Percentiles rank a stretch among this genome's conserved stretches.
Evolutionary conservation across 2,329 filamentous ascomycete genomes (phyloP).

Genomic region (Annulohypoxylon truncatum): DNA sequence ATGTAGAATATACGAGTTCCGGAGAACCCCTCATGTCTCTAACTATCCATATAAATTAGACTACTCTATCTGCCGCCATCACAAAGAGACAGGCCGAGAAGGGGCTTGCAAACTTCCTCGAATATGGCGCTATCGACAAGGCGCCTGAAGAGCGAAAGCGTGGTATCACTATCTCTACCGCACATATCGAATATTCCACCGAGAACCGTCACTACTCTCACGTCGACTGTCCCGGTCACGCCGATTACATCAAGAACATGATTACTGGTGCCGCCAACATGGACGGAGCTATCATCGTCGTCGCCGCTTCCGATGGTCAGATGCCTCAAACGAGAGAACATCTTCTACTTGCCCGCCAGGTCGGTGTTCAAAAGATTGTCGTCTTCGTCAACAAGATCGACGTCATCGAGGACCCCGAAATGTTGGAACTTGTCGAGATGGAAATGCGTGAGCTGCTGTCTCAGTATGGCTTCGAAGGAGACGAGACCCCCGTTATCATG

Average conservation of each 20-base stretch:
- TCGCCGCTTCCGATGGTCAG: conserved; percentile 97
- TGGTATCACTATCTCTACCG: conserved; percentile 99
- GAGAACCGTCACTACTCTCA: conserved; percentile 96
- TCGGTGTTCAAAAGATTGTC: conserved; percentile 97
- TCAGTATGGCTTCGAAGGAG: conserved; percentile 96
- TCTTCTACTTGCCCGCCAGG: conserved; percentile 95
- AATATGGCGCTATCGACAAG: conserved; percentile 98
- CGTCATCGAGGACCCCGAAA: conserved; percentile 95
- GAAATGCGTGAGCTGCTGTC: conserved; percentile 98
- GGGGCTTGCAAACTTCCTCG: conserved; percentile 92
- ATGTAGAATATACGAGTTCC: neutral
- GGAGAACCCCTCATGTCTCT: conserved; percentile 38
- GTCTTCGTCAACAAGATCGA: conserved; percentile 99
- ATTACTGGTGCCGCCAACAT: conserved; percentile 99
- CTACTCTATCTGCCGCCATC: conserved; percentile 97
- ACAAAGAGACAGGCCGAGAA: conserved; percentile 98
- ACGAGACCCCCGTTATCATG: conserved; percentile 96
- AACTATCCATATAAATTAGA: conserved; percentile 65
- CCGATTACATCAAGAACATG: conserved; percentile 99
- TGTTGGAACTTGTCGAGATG: conserved; percentile 99
- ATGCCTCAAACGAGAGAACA: conserved; percentile 99
- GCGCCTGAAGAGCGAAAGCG: conserved; percentile 99
- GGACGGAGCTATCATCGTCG: conserved; percentile 98
- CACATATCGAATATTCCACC: conserved; percentile 98
- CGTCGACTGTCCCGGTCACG: conserved; percentile 99